Evolutionary conservation across 805 yeast species (phyloP).

Genomic region (Saccharomyces jurei): DNA sequence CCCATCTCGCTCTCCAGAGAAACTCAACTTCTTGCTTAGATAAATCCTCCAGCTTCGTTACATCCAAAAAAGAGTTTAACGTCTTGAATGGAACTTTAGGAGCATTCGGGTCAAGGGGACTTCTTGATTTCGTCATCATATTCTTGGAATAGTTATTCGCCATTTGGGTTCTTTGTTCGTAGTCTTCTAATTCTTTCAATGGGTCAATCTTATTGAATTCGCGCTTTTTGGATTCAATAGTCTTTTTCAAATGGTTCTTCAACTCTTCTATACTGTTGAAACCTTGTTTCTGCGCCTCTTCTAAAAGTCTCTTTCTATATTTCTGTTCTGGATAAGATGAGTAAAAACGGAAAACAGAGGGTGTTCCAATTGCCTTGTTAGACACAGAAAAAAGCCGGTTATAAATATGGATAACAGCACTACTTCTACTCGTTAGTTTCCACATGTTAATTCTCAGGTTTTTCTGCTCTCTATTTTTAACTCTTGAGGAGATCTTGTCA

Average conservation of each 20-base stretch:
- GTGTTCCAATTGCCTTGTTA: background rate
- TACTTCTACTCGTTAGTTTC: background rate
- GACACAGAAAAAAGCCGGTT: background rate
- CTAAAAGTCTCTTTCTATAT: constrained; percentile 32
- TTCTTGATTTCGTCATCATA: constrained; percentile 10
- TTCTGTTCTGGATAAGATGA: constrained; percentile 18
- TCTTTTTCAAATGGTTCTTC: constrained; percentile 51
- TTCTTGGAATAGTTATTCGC: constrained; percentile 8
- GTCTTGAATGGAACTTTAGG: constrained; percentile 58
- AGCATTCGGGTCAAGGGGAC: constrained; percentile 31
- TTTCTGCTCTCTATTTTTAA: background rate
- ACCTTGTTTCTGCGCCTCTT: constrained; percentile 32
- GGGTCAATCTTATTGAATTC: constrained; percentile 62
- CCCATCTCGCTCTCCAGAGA: constrained; percentile 86
- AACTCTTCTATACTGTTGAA: constrained; percentile 44
- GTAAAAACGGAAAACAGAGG: constrained; percentile 1
- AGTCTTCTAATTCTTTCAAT: constrained; percentile 53
- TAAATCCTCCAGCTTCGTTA: constrained; percentile 53
- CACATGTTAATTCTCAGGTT: background rate
- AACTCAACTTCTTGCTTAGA: constrained; percentile 59
- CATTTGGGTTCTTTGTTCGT: constrained; percentile 33
- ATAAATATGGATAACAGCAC: background rate
- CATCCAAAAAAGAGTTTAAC: constrained; percentile 60
- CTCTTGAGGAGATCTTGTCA: background rate
- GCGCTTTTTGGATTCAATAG: constrained; percentile 47